Evolutionary conservation across 345 rosid genomes (phyloP).

Genomic region (Eucalyptus pumila): DNA sequence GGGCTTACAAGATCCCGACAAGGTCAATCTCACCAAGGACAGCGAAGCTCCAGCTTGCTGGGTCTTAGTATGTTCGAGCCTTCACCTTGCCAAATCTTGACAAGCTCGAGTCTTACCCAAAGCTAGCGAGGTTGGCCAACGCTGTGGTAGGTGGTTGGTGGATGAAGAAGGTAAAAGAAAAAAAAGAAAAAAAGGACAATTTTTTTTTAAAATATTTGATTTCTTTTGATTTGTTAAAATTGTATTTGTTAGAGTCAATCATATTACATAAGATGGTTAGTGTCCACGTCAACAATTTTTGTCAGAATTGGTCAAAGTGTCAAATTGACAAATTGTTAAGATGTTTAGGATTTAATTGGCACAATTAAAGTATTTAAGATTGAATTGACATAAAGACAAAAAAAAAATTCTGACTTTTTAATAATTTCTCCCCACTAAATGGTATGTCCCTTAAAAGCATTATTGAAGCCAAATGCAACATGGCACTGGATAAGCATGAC

Average conservation of each 20-base stretch:
- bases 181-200: no score
- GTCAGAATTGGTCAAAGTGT: no score
- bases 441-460: not conserved
- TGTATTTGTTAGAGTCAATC: accelerated
- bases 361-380: accelerated
- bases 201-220: no score
- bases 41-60: accelerated
- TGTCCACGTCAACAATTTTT: no score
- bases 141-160: accelerated
- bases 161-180: not conserved
- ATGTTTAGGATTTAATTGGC: no score
- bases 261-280: accelerated
- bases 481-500: not conserved
- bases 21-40: not conserved
- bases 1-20: accelerated
- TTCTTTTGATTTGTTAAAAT: no score
- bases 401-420: no score
- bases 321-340: no score
- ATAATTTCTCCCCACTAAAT: not conserved
- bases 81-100: not conserved
- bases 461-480: not conserved
- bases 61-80: not conserved
- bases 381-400: no score
- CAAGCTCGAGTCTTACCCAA: not conserved
- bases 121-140: not conserved